Base-by-base conservation (phyloP, 805 yeast genomes). In the Yamadazyma nakazawae region DNA sequence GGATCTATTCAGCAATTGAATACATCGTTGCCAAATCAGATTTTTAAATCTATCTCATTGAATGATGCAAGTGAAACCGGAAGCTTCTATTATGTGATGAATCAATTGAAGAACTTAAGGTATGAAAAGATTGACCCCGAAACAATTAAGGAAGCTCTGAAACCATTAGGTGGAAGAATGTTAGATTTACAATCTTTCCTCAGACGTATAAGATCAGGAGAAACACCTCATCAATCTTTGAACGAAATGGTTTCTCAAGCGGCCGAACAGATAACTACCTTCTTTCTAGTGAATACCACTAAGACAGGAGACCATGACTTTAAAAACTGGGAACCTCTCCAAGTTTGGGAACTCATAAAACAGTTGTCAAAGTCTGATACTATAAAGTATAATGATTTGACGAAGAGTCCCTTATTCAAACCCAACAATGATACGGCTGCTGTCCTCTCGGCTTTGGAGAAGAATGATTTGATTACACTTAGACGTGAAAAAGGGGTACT, bases 121-220 rank as follows among this genome's bases (percentile, higher is more conserved):
- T 52, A 52, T 34, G 55, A 52, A 25, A 52, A 52, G 31, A 32
- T 37, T 25, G 40, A 47, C 40, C 18, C 45, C 7, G 49, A 43
- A 14, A 56, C 61, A n/a, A 71, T 90, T 19, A 83, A 80, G 19
- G 64, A 68, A 5, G 76, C 83, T 28, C 67, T 91, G 30, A 80
- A 70, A 24, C 95, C 96, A 11, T 67, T 94, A 24, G 99, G 99
- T 17, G 99, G 99, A 35, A 81, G 99, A 52, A 86, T 92, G 91
- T 74, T 90, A 38, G 99, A 94, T 63, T 72, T 94, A 43, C 97
- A 94, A 64, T 84, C 92, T 25, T 90, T 88, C 66, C 85, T 85
- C 1, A 79, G 98, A 60, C 84, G 98, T 43, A 79, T 94, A 14
- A 82, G 82, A 56, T 81, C 92, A 1, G 99, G 99, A 6, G 99